Evolutionary conservation across 148 eudicot genomes (phyloP).

Genomic region (Heliosperma pusillum): DNA sequence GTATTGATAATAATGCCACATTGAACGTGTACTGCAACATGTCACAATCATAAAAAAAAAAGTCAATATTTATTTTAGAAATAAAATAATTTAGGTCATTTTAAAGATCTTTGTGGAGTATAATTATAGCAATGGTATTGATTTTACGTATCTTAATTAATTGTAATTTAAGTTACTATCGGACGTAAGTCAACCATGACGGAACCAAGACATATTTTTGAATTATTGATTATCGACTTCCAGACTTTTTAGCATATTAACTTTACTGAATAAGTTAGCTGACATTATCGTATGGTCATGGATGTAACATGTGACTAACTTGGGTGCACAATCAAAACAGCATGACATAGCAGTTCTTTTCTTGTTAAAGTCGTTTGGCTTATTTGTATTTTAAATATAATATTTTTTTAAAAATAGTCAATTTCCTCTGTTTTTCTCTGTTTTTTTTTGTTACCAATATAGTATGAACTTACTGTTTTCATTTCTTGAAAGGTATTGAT

Average conservation of each 20-base stretch:
- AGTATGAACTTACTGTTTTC: constrained; percentile 64
- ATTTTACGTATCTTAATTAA: background rate
- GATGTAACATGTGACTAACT: constrained; percentile 8
- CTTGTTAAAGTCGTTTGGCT: background rate
- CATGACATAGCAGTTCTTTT: constrained; percentile 8
- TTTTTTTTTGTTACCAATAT: background rate
- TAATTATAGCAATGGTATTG: background rate
- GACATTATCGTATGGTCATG: background rate
- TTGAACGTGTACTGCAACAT: constrained; percentile 80
- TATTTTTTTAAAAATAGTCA: background rate
- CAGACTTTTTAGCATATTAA: too few relatives aligned
- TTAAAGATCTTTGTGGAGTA: background rate
- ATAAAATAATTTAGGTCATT: background rate
- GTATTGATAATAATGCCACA: constrained; percentile 80
- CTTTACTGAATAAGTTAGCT: background rate
- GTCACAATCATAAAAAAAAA: constrained; percentile 14
- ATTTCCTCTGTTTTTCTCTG: constrained; percentile 27
- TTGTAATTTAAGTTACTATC: too few relatives aligned
- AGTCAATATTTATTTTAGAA: constrained; percentile 15
- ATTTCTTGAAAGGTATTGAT: constrained; percentile 83
- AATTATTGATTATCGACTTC: too few relatives aligned
- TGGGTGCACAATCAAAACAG: background rate
- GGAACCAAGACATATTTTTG: too few relatives aligned
- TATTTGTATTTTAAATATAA: too few relatives aligned
- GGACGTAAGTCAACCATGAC: too few relatives aligned